Evolutionary conservation across 345 rosid genomes (phyloP), one percentile per base, ranked within the genome.

Genomic region (Boechera stricta): DNA sequence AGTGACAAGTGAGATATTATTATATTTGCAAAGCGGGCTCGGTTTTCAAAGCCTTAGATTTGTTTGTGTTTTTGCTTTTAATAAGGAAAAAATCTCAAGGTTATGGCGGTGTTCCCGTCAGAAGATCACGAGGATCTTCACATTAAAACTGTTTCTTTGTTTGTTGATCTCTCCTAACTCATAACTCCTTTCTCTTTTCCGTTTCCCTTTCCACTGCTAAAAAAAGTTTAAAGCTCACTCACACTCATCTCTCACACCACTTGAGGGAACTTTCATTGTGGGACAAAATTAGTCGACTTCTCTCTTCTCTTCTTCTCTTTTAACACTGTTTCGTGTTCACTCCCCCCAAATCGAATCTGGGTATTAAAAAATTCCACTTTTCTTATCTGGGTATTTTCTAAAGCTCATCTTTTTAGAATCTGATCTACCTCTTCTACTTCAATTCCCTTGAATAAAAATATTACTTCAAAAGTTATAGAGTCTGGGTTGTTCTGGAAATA

Each of bases 51-150:
- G 53, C 61, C 24, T 47, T 15, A 56, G 45, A 57, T 26, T n/a
- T 36, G 36, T 68, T 39, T 12, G n/a, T 26, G 28, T 69, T n/a
- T 39, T 69, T n/a, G 31, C 5, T 26, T 36, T n/a, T 10, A 48
- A 29, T 24, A 26, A 39, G 1, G 1, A 64, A 32, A 12, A 3
- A 5, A 64, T 13, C 54, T 1, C 10, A 42, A 1, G 77, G 29
- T 52, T 52, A 63, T 61, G 71, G 48, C 71, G 59, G 47, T 67
- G 71, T 36, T 51, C 32, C 4, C 5, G 49, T 53, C 54, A 75
- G 79, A 60, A 67, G 74, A 67, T 59, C 79, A 75, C 79, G 79
- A 59, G 73, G 4, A 75, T 75, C 64, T 13, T 47, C 53, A 29
- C 52, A 32, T 57, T 12, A 31, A 57, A 31, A 15, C n/a, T 13